These are phyloP conservation scores for Hemisphaericaspora subhashii DNA, from an alignment of 1,139 yeast species.

Conservation along the genomic window DNA sequence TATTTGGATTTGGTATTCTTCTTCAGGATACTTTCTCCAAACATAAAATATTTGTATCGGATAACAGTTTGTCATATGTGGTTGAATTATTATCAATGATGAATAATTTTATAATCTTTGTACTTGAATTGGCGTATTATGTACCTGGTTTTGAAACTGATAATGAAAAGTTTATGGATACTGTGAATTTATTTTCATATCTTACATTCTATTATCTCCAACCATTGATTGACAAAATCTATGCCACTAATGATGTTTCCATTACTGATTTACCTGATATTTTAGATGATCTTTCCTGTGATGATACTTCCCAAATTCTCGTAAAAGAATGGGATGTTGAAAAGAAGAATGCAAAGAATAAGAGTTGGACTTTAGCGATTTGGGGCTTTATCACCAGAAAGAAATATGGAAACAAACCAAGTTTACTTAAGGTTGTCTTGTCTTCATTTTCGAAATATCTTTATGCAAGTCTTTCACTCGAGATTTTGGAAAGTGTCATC, in stretches of 20 bases:
- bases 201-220: slow-evolving; percentile 28
- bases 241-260: slow-evolving; percentile 21
- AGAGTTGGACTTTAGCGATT: slow-evolving; percentile 6
- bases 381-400: slow-evolving; percentile 11
- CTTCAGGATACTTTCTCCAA: slow-evolving; percentile 32
- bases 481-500: slow-evolving; percentile 22
- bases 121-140: slow-evolving; percentile 38
- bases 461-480: slow-evolving; percentile 15
- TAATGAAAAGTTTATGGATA: slow-evolving; percentile 27
- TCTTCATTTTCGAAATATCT: slow-evolving; percentile 11
- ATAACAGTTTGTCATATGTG: slow-evolving; percentile 15
- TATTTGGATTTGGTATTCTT: slow-evolving; percentile 20
- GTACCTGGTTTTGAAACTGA: slow-evolving; percentile 45
- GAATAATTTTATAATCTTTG: slow-evolving; percentile 34
- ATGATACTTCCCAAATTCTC: slow-evolving; percentile 11
- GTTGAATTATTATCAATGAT: slow-evolving; percentile 21
- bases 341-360: slow-evolving; percentile 7
- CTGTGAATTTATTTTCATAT: slow-evolving; percentile 20
- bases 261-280: slow-evolving; percentile 22
- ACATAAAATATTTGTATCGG: slow-evolving; percentile 26
- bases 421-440: slow-evolving; percentile 12
- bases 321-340: slow-evolving; percentile 11
- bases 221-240: slow-evolving; percentile 24
- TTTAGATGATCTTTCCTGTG: slow-evolving; percentile 15
- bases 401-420: slow-evolving; percentile 11